Evolutionary conservation across 2,329 filamentous ascomycete species (phyloP).

Genomic region (Diaporthe vexans): DNA sequence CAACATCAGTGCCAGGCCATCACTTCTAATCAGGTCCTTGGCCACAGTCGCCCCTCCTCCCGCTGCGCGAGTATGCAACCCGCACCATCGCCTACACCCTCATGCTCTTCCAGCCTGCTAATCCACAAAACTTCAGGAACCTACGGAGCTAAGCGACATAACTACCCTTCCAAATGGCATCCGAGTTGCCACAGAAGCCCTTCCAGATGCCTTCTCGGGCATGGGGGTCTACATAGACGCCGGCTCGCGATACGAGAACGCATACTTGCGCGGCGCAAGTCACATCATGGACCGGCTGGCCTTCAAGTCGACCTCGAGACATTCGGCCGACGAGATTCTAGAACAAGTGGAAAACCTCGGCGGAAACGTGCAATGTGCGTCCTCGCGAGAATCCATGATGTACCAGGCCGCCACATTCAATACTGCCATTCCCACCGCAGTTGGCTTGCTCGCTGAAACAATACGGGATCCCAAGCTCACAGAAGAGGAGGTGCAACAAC

Average conservation of each 20-base stretch:
- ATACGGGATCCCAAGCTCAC: conserved; percentile 89
- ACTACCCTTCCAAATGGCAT: conserved; percentile 93
- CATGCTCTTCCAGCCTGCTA: conserved; percentile 4
- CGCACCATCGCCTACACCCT: neutral
- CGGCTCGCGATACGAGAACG: conserved; percentile 93
- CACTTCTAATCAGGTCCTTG: conserved; percentile 38
- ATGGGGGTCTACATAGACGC: conserved; percentile 97
- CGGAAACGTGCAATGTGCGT: conserved; percentile 97
- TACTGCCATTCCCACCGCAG: conserved; percentile 84
- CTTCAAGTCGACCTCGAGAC: conserved; percentile 87
- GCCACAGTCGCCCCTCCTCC: conserved; percentile 38
- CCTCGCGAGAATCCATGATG: conserved; percentile 96
- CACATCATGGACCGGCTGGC: conserved; percentile 97
- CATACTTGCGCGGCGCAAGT: conserved; percentile 86
- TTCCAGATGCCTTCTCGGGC: conserved; percentile 94
- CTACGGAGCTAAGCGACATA: conserved; percentile 87
- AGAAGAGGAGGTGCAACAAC: conserved; percentile 86
- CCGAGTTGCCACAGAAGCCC: conserved; percentile 92
- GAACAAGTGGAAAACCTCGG: conserved; percentile 90
- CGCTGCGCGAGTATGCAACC: conserved; percentile 35
- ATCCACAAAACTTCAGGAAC: conserved; percentile 69
- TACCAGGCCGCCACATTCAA: conserved; percentile 99
- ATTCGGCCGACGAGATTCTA: conserved; percentile 85
- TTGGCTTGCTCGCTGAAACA: conserved; percentile 91
- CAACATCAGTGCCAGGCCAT: conserved; percentile 36